phyloP scores from a whole-genome alignment of 106 monocot species.

The Allium sativum region DNA sequence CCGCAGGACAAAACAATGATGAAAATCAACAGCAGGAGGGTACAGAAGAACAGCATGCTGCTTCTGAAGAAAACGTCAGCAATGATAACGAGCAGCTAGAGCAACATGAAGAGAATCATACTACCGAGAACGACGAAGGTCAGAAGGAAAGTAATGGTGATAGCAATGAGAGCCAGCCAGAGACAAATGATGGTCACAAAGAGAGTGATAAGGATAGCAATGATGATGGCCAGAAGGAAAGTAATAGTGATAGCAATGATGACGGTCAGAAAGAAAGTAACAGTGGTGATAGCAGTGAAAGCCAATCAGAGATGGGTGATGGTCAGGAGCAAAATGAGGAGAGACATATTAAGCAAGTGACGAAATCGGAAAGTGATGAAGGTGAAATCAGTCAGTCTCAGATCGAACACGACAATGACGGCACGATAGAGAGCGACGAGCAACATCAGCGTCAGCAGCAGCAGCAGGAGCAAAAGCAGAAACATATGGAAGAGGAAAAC shows the following conservation, averaged over 20 bases:
- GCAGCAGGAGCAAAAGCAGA: background rate
- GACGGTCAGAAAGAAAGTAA: background rate
- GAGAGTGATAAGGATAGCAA: background rate
- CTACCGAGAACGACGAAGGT: background rate
- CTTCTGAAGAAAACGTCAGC: background rate
- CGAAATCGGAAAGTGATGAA: background rate
- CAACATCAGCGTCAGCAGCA: conserved; percentile 10
- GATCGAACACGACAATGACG: conserved; percentile 8
- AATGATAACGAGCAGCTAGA: background rate
- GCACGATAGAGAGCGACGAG: background rate
- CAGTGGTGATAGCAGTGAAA: background rate
- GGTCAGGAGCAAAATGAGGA: background rate
- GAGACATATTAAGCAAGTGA: conserved; percentile 3
- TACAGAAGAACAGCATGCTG: background rate
- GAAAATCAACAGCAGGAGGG: conserved; percentile 6
- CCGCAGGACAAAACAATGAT: background rate
- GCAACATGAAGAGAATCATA: background rate
- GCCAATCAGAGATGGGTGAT: background rate
- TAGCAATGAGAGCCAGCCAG: background rate
- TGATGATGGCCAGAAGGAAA: no score
- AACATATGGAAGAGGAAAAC: conserved; percentile 1
- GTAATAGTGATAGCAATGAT: no score
- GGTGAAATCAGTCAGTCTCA: conserved; percentile 6
- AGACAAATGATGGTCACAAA: background rate
- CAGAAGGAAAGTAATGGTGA: background rate